Conservation (phyloP, 805 yeast species). For the Saccharomycopsis lassenensis region DNA sequence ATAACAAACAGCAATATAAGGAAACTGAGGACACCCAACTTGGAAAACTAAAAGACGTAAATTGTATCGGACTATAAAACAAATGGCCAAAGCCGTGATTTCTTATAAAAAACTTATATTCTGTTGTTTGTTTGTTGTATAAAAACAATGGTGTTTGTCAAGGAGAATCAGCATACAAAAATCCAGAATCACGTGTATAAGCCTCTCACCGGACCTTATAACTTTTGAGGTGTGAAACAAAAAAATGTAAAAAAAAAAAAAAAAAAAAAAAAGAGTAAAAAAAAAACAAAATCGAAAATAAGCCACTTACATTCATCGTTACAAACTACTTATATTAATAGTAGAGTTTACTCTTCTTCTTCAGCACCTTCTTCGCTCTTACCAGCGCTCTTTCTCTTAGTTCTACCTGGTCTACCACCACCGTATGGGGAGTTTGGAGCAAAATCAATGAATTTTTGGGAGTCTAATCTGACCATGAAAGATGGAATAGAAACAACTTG, state of each 20-base stretch:
- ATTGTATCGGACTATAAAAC: too few relatives aligned
- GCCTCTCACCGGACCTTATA: too few relatives aligned
- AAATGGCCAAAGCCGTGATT: too few relatives aligned
- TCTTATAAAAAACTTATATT: too few relatives aligned
- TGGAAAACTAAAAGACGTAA: too few relatives aligned
- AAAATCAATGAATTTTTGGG: conserved; percentile 99
- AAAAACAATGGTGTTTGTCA: too few relatives aligned
- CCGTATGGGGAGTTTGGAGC: conserved; percentile 99
- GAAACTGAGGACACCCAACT: conserved; percentile 4
- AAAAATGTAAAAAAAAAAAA: not conserved
- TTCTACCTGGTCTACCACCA: conserved; percentile 99
- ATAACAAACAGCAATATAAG: not conserved
- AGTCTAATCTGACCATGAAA: conserved; percentile 98
- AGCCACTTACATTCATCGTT: conserved; percentile 3
- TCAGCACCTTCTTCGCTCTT: conserved; percentile 65
- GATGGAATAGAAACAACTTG: conserved; percentile 98
- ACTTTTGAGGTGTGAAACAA: not conserved
- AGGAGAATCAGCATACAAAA: too few relatives aligned
- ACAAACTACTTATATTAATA: conserved; percentile 3
- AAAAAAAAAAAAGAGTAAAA: too few relatives aligned
- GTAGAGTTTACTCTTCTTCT: conserved; percentile 36
- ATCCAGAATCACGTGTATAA: too few relatives aligned
- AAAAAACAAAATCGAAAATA: conserved; percentile 5
- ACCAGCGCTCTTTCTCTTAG: conserved; percentile 83
- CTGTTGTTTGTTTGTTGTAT: too few relatives aligned